Percentiles rank a stretch among this genome's conserved stretches.
Evolutionary conservation across 164 flowering plant genomes (phyloP).

Genomic region (Annona squamosa): DNA sequence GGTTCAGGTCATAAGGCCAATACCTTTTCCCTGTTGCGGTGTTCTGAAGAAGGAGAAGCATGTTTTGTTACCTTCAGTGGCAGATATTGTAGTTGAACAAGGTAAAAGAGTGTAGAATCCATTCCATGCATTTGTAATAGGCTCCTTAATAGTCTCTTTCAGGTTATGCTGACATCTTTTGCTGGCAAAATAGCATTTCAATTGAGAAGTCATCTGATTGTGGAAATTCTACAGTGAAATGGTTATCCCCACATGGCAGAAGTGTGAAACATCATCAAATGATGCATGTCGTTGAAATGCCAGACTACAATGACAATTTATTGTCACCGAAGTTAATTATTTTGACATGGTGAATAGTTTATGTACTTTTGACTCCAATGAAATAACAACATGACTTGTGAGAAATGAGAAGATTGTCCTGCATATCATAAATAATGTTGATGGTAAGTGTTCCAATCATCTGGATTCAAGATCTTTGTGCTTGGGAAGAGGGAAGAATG

Average conservation of each 20-base stretch:
- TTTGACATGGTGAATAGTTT: no score
- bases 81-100: conserved; percentile 73
- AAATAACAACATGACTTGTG: no score
- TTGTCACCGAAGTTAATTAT: no score
- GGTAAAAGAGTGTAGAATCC: conserved; percentile 28
- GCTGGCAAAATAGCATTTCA: not conserved
- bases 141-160: not conserved
- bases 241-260: no score
- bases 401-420: no score
- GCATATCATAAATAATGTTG: no score
- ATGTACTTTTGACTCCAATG: no score
- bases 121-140: not conserved
- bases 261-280: not conserved
- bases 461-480: no score
- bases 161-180: not conserved
- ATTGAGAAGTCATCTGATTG: not conserved
- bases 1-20: conserved; percentile 59
- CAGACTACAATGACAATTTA: no score
- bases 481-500: no score
- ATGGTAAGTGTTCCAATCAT: no score
- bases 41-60: conserved; percentile 72
- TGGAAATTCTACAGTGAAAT: not conserved
- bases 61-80: conserved; percentile 56
- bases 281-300: not conserved
- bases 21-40: conserved; percentile 70